A percentile compares a stretch with the other conserved stretches of the same genome.
These are phyloP conservation scores for Anthracocystis walkeri DNA, from an alignment of 1,284 basidiomycete species.

Conservation along the genomic window DNA sequence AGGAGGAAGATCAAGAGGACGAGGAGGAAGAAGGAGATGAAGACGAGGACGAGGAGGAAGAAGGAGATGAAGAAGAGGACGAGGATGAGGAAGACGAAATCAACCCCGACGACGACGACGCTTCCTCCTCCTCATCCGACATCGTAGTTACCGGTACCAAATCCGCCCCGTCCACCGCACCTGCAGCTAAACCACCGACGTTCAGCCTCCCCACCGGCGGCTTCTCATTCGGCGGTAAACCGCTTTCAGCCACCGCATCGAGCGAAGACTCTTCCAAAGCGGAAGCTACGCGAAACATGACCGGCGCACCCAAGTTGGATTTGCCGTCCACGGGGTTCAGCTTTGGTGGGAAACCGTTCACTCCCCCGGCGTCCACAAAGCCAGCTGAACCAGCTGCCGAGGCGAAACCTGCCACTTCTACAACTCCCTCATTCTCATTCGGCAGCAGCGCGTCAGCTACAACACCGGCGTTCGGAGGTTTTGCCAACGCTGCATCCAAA, in stretches of 20 bases:
- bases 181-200: slow-evolving; percentile 22
- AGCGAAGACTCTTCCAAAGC: slow-evolving; percentile 35
- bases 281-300: slow-evolving; percentile 39
- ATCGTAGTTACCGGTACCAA: slow-evolving; percentile 31
- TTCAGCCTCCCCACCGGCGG: slow-evolving; percentile 42
- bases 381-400: slow-evolving; percentile 8
- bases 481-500: slow-evolving; percentile 4
- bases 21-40: slow-evolving; percentile 25
- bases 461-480: slow-evolving; percentile 19
- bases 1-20: slow-evolving; percentile 17
- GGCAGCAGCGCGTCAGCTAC: neutral
- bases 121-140: too few relatives aligned
- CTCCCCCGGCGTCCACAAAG: slow-evolving; percentile 11
- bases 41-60: slow-evolving; percentile 18
- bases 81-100: slow-evolving; percentile 16
- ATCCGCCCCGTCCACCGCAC: slow-evolving; percentile 7
- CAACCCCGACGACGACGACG: slow-evolving; percentile 22
- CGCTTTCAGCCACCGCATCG: slow-evolving; percentile 7
- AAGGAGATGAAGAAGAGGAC: slow-evolving; percentile 11
- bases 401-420: neutral
- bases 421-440: slow-evolving; percentile 14
- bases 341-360: slow-evolving; percentile 44
- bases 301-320: slow-evolving; percentile 30
- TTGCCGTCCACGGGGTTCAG: slow-evolving; percentile 32
- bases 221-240: slow-evolving; percentile 49